Conservation (phyloP, 1,284 basidiomycete species). For the Trichosporon sp. region DNA sequence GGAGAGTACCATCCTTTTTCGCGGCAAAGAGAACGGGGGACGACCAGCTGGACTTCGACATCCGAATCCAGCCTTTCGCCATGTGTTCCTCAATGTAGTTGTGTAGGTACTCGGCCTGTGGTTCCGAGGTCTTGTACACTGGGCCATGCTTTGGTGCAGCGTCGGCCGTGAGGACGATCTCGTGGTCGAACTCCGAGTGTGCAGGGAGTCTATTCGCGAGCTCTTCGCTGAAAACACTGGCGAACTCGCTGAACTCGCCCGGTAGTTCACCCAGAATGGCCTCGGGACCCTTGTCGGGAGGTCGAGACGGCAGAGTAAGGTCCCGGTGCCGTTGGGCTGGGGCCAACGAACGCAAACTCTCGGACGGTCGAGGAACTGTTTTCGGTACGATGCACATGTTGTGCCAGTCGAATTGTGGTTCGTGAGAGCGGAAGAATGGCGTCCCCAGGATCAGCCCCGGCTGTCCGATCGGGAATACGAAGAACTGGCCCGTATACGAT, state of each 20-base stretch:
- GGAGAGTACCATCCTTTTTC: slow-evolving; percentile 12
- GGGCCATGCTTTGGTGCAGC: slow-evolving; percentile 43
- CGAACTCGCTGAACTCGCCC: background rate
- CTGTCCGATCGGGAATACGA: background rate
- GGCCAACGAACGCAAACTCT: no score
- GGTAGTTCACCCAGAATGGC: no score
- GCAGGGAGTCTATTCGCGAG: background rate
- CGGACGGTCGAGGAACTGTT: no score
- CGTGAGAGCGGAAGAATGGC: no score
- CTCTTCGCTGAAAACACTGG: background rate
- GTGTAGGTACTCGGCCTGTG: slow-evolving; percentile 45
- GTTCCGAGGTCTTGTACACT: slow-evolving; percentile 42
- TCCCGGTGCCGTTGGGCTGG: no score
- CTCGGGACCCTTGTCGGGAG: no score
- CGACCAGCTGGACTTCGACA: slow-evolving; percentile 3
- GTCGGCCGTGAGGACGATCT: slow-evolving; percentile 43
- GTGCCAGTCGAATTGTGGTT: no score
- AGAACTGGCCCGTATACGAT: background rate
- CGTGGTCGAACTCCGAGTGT: background rate
- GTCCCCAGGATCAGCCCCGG: no score
- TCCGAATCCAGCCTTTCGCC: slow-evolving; percentile 11
- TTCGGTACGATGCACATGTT: no score
- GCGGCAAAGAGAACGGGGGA: slow-evolving; percentile 15
- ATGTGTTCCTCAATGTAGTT: slow-evolving; percentile 23
- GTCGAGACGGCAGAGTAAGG: no score